These are phyloP conservation scores for Diaporthe humulicola DNA, from an alignment of 2,329 filamentous ascomycete genomes.

Conservation along the genomic window DNA sequence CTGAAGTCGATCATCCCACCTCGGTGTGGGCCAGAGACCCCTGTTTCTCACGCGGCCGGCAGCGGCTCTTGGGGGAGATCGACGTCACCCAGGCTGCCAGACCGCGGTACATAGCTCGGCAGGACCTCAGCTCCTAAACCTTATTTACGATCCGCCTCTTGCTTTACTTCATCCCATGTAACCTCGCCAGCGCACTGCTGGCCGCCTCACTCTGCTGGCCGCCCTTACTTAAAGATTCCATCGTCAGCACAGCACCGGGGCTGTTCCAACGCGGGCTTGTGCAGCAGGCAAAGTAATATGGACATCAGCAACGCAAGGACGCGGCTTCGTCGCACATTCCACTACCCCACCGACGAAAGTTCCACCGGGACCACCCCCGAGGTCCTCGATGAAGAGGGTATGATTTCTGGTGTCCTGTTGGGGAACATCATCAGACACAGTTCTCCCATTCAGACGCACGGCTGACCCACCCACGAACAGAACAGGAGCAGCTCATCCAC, in stretches of 20 bases:
- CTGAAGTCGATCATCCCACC: constrained; percentile 38
- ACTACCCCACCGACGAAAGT: constrained; percentile 75
- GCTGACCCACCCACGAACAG: constrained; percentile 50
- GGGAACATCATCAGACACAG: not conserved
- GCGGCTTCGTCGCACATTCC: constrained; percentile 82
- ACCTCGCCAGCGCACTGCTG: constrained; percentile 4
- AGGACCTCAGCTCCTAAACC: constrained; percentile 14
- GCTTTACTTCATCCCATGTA: not conserved
- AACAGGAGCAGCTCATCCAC: constrained; percentile 75
- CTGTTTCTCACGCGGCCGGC: constrained; percentile 31
- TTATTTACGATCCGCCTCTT: constrained; percentile 3
- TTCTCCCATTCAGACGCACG: constrained; percentile 63
- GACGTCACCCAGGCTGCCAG: constrained; percentile 10
- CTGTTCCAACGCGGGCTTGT: not conserved
- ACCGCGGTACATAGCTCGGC: not conserved
- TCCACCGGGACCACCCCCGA: constrained; percentile 65
- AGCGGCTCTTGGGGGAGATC: constrained; percentile 18
- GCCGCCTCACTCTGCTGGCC: not conserved
- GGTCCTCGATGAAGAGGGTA: constrained; percentile 83
- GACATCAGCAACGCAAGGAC: constrained; percentile 55
- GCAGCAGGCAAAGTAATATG: constrained; percentile 20
- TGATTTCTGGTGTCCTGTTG: constrained; percentile 14
- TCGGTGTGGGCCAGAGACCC: constrained; percentile 11
- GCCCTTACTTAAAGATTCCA: not conserved
- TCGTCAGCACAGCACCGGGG: constrained; percentile 3